Evolutionary conservation across 2,329 filamentous ascomycete species (phyloP), one percentile per base, ranked within the genome.

Genomic region (Simplicillium aogashimaense): DNA sequence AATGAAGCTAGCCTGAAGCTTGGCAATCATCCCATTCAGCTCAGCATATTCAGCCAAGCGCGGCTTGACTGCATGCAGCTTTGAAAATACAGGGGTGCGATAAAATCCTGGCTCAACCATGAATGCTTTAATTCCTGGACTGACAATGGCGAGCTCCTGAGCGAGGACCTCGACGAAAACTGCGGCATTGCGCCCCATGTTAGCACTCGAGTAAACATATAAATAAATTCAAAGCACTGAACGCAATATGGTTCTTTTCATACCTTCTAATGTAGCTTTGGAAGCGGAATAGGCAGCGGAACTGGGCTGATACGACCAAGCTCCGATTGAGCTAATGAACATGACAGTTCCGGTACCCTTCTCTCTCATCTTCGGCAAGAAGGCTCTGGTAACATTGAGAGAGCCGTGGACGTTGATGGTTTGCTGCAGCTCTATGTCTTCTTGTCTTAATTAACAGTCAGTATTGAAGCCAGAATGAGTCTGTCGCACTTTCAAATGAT

Each of bases 31-130:
- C 4, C 61, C 62, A 16, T 51, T 52, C 20, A 25, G 9, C 9
- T 25, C 6, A 9, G 20, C 20, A 25, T 25, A 25, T 9, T 25
- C 20, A 25, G 20, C 6, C 20, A 25, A 25, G 20, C 20, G 20
- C 20, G 20, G 20, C 20, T 25, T 25, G 9, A 25, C 20, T 6
- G 20, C 20, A 9, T 25, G 20, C 20, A 25, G 9, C 9, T 25
- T 25, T 25, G 5, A 9, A 11, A 70, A 61, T 0, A 64, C 57
- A 0, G 53, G 52, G 0, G 66, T 71, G 3, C 60, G 53, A 42
- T 68, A 71, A 39, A 64, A 49, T 1, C 51, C 51, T 9, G 51
- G 66, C 37, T 67, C 64, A 3, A 68, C 49, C 0, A 66, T 47
- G 1, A 65, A 47, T 0, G 63, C 49, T 15, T 60, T 54, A 28